These are phyloP conservation scores for Ophiostoma perfectum DNA, from an alignment of 2,329 filamentous ascomycete species.

Conservation along the genomic window DNA sequence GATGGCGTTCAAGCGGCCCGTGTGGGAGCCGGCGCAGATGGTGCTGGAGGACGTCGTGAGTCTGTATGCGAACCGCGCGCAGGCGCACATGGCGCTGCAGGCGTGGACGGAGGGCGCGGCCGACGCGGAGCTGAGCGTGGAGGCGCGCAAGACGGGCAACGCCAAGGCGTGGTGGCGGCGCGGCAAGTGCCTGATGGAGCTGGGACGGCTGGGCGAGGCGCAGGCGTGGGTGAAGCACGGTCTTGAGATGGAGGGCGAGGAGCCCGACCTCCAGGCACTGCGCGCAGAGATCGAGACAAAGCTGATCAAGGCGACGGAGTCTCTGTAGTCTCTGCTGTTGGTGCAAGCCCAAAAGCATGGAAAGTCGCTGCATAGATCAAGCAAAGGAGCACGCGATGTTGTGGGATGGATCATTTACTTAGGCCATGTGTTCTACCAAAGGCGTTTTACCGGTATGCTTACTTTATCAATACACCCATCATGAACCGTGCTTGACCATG, in stretches of 20 bases:
- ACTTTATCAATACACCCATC: no score
- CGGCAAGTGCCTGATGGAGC: slow-evolving; percentile 81
- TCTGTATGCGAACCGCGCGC: slow-evolving; percentile 80
- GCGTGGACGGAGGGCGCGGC: slow-evolving; percentile 80
- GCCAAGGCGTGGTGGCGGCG: slow-evolving; percentile 92
- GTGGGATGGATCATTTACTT: no score
- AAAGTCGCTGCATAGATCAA: no score
- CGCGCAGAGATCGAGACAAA: slow-evolving; percentile 56
- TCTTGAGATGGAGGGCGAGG: slow-evolving; percentile 75
- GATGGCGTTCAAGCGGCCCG: slow-evolving; percentile 76
- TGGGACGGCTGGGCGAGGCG: slow-evolving; percentile 81
- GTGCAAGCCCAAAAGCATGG: neutral
- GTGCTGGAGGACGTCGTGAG: slow-evolving; percentile 78
- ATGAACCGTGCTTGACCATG: no score
- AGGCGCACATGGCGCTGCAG: slow-evolving; percentile 78
- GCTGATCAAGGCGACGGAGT: slow-evolving; percentile 13
- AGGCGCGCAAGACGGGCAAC: slow-evolving; percentile 80
- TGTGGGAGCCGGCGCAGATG: slow-evolving; percentile 81
- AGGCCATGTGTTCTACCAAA: no score
- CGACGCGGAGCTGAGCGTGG: slow-evolving; percentile 82
- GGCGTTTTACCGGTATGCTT: no score
- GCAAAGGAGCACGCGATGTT: no score
- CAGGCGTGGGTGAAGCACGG: slow-evolving; percentile 69
- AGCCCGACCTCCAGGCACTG: slow-evolving; percentile 58
- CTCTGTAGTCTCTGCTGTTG: neutral